Conservation (phyloP, 1,139 yeast genomes). For the Nadsonia commutata region DNA sequence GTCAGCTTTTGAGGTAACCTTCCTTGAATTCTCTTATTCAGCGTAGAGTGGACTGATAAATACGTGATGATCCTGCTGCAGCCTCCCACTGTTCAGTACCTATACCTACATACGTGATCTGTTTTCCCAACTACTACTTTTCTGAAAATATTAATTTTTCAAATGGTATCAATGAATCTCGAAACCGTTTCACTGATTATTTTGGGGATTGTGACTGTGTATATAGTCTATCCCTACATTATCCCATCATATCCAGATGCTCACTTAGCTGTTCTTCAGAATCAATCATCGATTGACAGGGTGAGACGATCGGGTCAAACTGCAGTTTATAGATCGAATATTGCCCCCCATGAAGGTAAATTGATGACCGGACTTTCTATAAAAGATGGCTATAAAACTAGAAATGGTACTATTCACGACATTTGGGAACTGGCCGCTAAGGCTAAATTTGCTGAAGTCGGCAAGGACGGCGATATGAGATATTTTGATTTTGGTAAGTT, state of each 20-base stretch:
- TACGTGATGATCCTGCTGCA: too few relatives aligned
- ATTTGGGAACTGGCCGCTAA: slow-evolving; percentile 30
- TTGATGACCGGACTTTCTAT: slow-evolving; percentile 41
- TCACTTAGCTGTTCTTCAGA: slow-evolving; percentile 35
- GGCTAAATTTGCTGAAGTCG: slow-evolving; percentile 1
- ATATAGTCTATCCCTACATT: slow-evolving; percentile 15
- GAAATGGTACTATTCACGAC: slow-evolving; percentile 47
- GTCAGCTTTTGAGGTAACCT: too few relatives aligned
- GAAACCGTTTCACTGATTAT: slow-evolving; percentile 14
- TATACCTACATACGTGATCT: too few relatives aligned
- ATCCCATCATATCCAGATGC: slow-evolving; percentile 30
- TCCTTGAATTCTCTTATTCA: too few relatives aligned
- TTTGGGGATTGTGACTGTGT: slow-evolving; percentile 11
- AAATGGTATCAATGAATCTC: background rate
- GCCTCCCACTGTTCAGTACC: too few relatives aligned
- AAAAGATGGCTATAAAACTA: slow-evolving; percentile 18
- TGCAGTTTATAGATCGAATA: slow-evolving; percentile 47
- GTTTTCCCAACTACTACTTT: too few relatives aligned
- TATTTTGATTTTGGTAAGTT: background rate
- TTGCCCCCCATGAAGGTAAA: slow-evolving; percentile 28
- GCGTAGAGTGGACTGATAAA: too few relatives aligned
- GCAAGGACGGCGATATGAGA: slow-evolving; percentile 1
- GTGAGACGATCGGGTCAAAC: slow-evolving; percentile 41
- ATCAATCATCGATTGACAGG: slow-evolving; percentile 41
- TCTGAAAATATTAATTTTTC: too few relatives aligned